A percentile compares a stretch with the other conserved stretches of the same genome.
phyloP scores from a whole-genome alignment of 1,284 basidiomycete genomes.

The Bondarzewia mesenterica region DNA sequence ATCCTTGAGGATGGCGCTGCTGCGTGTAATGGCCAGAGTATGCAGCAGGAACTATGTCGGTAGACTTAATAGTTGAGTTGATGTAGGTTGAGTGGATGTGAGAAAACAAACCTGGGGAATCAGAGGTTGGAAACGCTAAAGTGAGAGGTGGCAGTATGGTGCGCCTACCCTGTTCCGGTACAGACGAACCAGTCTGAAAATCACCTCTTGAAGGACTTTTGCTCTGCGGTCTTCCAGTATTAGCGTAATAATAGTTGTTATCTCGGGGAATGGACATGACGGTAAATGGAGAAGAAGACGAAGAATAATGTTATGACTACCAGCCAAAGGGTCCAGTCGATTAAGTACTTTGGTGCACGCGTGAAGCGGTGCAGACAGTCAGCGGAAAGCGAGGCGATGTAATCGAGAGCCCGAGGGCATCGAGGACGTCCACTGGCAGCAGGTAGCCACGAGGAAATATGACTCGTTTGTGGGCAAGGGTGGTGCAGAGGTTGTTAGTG shows the following conservation, averaged over 20 bases:
- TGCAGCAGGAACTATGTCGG: conserved; percentile 8
- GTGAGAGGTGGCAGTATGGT: conserved; percentile 78
- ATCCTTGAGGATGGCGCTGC: conserved; percentile 8
- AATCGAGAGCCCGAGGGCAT: not conserved
- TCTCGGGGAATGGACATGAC: conserved; percentile 58
- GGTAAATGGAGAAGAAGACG: conserved; percentile 36
- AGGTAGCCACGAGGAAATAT: not conserved
- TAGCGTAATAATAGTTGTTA: conserved; percentile 52
- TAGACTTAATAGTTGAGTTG: conserved; percentile 9
- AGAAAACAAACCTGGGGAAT: conserved; percentile 76
- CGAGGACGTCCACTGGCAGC: not conserved
- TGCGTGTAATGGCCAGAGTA: conserved; percentile 8
- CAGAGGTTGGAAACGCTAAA: conserved; percentile 77
- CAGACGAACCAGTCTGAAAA: conserved; percentile 42
- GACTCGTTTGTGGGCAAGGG: not conserved
- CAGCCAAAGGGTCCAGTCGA: conserved; percentile 15
- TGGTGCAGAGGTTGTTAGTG: too few relatives aligned
- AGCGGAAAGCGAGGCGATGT: not conserved
- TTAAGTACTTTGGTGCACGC: conserved; percentile 11
- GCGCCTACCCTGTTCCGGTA: conserved; percentile 76
- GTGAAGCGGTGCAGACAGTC: not conserved
- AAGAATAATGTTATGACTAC: conserved; percentile 46
- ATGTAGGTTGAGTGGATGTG: conserved; percentile 7
- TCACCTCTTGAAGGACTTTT: conserved; percentile 51
- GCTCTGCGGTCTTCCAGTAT: conserved; percentile 43